A percentile compares a stretch with the other conserved stretches of the same genome.
These are phyloP conservation scores for Silene coronaria DNA, from an alignment of 179 eudicot species.

Conservation along the genomic window DNA sequence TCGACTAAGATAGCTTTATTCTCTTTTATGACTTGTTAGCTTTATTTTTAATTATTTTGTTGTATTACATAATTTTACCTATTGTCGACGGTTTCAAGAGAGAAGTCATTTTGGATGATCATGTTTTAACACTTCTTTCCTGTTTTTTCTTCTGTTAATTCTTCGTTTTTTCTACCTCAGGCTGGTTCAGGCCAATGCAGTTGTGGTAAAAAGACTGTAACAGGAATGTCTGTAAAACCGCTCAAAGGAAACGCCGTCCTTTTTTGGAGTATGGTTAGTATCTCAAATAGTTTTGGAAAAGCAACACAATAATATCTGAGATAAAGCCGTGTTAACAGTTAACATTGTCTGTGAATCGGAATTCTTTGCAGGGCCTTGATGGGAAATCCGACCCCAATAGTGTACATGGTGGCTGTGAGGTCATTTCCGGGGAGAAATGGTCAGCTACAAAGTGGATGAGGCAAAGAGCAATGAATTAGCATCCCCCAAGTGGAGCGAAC, in stretches of 20 bases:
- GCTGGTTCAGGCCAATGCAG: conserved; percentile 80
- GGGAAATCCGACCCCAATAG: conserved; percentile 81
- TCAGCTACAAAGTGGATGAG: conserved; percentile 99
- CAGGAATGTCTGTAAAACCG: conserved; percentile 82
- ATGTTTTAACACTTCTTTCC: conserved; percentile 13
- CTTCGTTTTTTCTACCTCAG: conserved; percentile 28
- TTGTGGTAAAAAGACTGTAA: conserved; percentile 76
- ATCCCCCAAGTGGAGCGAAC: not conserved
- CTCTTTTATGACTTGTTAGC: too few species aligned
- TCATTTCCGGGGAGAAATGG: conserved; percentile 89
- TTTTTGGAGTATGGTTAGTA: conserved; percentile 87
- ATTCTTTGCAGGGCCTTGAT: conserved; percentile 65
- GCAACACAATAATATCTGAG: not conserved
- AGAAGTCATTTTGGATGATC: not conserved
- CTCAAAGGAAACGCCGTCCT: conserved; percentile 87
- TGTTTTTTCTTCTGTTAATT: not conserved
- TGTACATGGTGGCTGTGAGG: conserved; percentile 94
- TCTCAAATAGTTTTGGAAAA: conserved; percentile 11
- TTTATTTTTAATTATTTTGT: too few species aligned
- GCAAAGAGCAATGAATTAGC: conserved; percentile 47
- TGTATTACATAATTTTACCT: too few species aligned
- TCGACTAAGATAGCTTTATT: too few species aligned
- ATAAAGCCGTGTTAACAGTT: not conserved
- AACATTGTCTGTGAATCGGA: not conserved
- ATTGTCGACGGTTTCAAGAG: too few species aligned